Evolutionary conservation across 2,329 filamentous ascomycete genomes (phyloP).

Genomic region (Fusarium pseudograminearum): DNA sequence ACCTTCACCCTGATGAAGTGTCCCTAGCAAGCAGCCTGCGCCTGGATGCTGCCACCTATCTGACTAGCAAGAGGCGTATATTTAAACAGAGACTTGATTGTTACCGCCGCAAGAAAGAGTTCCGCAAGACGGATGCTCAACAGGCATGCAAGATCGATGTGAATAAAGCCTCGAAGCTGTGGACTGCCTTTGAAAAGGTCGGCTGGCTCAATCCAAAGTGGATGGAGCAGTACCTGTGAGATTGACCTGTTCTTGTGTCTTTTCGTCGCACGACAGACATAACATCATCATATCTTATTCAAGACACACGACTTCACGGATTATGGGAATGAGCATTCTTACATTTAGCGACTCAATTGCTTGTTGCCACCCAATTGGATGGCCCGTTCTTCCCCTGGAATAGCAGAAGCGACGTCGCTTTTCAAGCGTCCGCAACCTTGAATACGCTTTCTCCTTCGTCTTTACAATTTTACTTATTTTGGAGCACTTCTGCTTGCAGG

Average conservation of each 20-base stretch:
- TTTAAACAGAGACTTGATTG: conserved; percentile 81
- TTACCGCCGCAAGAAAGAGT: conserved; percentile 79
- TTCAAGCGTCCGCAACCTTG: neutral
- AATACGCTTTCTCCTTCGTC: conserved; percentile 16
- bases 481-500: conserved; percentile 16
- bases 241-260: neutral
- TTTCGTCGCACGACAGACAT: neutral
- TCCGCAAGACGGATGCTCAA: conserved; percentile 94
- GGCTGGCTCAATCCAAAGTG: conserved; percentile 77
- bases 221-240: conserved; percentile 55
- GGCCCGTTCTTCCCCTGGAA: conserved; percentile 14
- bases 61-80: conserved; percentile 93
- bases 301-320: conserved; percentile 26
- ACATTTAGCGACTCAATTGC: conserved; percentile 35
- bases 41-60: conserved; percentile 87
- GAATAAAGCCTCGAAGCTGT: conserved; percentile 95
- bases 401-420: neutral
- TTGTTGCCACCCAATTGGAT: conserved; percentile 29
- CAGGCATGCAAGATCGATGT: conserved; percentile 98
- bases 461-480: conserved; percentile 14
- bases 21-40: conserved; percentile 81
- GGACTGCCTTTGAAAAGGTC: conserved; percentile 88
- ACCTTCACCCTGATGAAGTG: conserved; percentile 84
- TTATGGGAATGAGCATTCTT: conserved; percentile 34
- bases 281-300: conserved; percentile 12